These are phyloP conservation scores for Kurtzmaniella cleridarum DNA, from an alignment of 805 yeast species.

Conservation along the genomic window DNA sequence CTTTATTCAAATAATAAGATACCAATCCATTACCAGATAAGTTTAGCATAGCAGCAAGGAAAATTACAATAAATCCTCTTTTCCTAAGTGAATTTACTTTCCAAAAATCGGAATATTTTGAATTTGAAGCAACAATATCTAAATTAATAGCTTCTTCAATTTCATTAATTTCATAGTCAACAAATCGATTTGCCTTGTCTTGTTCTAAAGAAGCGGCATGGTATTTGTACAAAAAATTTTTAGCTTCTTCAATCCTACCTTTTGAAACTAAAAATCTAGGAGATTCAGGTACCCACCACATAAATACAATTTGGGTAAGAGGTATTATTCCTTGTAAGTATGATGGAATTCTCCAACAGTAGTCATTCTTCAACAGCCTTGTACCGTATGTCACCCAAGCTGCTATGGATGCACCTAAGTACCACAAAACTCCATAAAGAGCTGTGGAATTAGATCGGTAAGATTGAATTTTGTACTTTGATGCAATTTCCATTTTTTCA, in stretches of 20 bases:
- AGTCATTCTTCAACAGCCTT: slow-evolving; percentile 16
- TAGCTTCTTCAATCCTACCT: slow-evolving; percentile 40
- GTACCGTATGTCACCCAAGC: slow-evolving; percentile 50
- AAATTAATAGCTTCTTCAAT: slow-evolving; percentile 26
- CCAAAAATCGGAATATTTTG: slow-evolving; percentile 36
- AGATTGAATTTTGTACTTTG: slow-evolving; percentile 4
- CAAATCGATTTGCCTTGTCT: slow-evolving; percentile 20
- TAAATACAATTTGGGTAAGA: slow-evolving; percentile 27
- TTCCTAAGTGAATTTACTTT: slow-evolving; percentile 34
- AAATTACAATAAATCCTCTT: slow-evolving; percentile 25
- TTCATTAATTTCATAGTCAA: slow-evolving; percentile 36
- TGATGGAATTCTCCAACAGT: slow-evolving; percentile 54
- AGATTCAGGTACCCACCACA: slow-evolving; percentile 43
- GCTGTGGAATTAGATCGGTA: slow-evolving; percentile 18
- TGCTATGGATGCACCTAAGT: slow-evolving; percentile 48
- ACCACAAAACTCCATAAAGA: slow-evolving; percentile 38
- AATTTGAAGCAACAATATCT: slow-evolving; percentile 2
- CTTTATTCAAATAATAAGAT: slow-evolving; percentile 46
- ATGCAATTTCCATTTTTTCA: too few species aligned
- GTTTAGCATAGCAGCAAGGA: slow-evolving; percentile 36
- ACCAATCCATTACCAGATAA: slow-evolving; percentile 49
- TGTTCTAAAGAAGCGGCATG: slow-evolving; percentile 37
- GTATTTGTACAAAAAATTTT: slow-evolving; percentile 29
- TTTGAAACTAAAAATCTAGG: slow-evolving; percentile 42
- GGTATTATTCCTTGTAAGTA: slow-evolving; percentile 47